Conservation (phyloP, 306 rosid species). For the Quercus dentata region DNA sequence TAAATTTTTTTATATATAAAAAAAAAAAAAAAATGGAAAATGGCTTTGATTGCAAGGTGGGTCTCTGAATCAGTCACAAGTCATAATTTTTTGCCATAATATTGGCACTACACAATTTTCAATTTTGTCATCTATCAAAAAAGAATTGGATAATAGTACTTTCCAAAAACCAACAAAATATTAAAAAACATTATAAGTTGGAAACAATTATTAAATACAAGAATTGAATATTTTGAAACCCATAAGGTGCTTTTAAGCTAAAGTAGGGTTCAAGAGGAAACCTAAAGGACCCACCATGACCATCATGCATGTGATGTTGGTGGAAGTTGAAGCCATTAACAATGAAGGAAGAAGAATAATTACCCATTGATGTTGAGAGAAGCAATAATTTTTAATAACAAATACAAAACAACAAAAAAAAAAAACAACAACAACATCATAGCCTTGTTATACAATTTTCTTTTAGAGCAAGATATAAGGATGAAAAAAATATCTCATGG, state of each 20-base stretch:
- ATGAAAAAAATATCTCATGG: conserved; percentile 22
- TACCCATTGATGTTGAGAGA: conserved; percentile 19
- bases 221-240: not conserved
- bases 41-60: not conserved
- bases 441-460: not conserved
- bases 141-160: conserved; percentile 1
- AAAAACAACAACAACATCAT: not conserved
- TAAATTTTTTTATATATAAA: too few relatives aligned
- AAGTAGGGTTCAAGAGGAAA: not conserved
- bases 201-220: not conserved
- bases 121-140: conserved; percentile 27
- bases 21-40: not conserved
- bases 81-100: not conserved
- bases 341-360: conserved; percentile 28
- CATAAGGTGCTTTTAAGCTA: conserved; percentile 14
- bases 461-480: not conserved
- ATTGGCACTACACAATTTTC: conserved; percentile 21
- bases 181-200: not conserved
- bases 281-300: conserved; percentile 14
- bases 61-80: not conserved
- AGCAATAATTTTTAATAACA: conserved; percentile 11
- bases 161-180: conserved; percentile 24
- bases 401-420: not conserved
- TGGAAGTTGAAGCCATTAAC: conserved; percentile 35
- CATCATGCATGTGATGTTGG: conserved; percentile 37